Conservation (phyloP, 2,329 filamentous ascomycete species). For the Arthrocladium fulminans region DNA sequence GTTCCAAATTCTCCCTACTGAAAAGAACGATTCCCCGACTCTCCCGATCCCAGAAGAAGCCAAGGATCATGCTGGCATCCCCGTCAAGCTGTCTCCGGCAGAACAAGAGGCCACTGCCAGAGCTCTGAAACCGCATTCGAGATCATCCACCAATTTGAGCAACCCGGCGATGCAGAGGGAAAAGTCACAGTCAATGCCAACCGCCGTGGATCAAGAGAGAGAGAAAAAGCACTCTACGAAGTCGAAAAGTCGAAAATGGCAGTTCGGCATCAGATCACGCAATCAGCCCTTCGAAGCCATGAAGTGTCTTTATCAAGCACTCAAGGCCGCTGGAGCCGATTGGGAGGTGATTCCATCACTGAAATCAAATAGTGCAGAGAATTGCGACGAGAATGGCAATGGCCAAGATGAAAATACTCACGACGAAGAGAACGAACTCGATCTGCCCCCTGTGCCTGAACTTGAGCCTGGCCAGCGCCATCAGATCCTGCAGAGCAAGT, state of each 20-base stretch:
- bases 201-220: conserved; percentile 37
- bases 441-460: conserved; percentile 27
- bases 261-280: conserved; percentile 91
- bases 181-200: conserved; percentile 48
- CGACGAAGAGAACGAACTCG: conserved; percentile 20
- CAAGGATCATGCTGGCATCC: conserved; percentile 21
- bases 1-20: conserved; percentile 14
- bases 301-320: conserved; percentile 85
- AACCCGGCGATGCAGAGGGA: conserved; percentile 44
- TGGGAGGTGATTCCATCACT: conserved; percentile 56
- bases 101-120: conserved; percentile 75
- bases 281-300: conserved; percentile 93
- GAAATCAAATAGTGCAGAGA: conserved; percentile 19
- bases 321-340: conserved; percentile 77
- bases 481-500: conserved; percentile 35
- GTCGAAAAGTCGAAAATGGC: conserved; percentile 79
- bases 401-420: conserved; percentile 15
- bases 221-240: conserved; percentile 40
- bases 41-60: conserved; percentile 22
- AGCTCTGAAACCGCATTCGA: conserved; percentile 75
- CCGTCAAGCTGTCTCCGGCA: conserved; percentile 39
- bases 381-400: conserved; percentile 11
- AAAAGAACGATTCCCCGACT: conserved; percentile 13
- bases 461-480: conserved; percentile 25
- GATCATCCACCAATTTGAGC: conserved; percentile 61